A percentile compares a stretch with the other conserved stretches of the same genome.
phyloP scores from a whole-genome alignment of 306 rosid genomes.

The Acacia confusa region DNA sequence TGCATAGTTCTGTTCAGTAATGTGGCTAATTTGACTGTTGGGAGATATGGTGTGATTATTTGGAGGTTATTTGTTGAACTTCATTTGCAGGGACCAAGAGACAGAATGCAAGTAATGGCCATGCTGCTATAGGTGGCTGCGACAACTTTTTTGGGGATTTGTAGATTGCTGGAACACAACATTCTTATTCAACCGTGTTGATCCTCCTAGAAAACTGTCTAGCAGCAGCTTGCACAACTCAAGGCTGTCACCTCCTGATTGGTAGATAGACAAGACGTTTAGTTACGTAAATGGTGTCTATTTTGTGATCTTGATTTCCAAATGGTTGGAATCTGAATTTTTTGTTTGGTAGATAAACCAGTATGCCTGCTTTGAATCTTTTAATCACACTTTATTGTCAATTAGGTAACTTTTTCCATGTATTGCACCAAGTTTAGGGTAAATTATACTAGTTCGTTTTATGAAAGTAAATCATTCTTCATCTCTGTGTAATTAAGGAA shows the following conservation, averaged over 20 bases:
- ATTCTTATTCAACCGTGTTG: not conserved
- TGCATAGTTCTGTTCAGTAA: not conserved
- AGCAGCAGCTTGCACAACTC: not conserved
- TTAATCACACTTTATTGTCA: not conserved
- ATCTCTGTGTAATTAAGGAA: not conserved
- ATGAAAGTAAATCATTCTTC: not conserved
- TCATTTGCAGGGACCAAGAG: slow-evolving; percentile 50
- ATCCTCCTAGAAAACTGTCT: not conserved
- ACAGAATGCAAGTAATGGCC: slow-evolving; percentile 44
- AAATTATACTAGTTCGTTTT: no score
- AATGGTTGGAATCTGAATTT: not conserved
- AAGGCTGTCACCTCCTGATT: not conserved
- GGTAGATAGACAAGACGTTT: not conserved
- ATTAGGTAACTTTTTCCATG: not conserved
- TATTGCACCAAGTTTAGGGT: not conserved
- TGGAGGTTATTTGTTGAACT: not conserved
- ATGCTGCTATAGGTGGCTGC: slow-evolving; percentile 1
- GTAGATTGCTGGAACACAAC: slow-evolving; percentile 25
- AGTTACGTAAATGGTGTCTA: not conserved
- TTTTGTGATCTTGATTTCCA: not conserved
- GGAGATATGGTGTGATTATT: not conserved
- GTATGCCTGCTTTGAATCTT: not conserved
- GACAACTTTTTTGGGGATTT: slow-evolving; percentile 62
- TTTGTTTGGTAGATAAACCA: not conserved
- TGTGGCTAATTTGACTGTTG: not conserved